These are phyloP conservation scores for Sugiyamaella chiloensis DNA, from an alignment of 805 yeast genomes.

Conservation along the genomic window DNA sequence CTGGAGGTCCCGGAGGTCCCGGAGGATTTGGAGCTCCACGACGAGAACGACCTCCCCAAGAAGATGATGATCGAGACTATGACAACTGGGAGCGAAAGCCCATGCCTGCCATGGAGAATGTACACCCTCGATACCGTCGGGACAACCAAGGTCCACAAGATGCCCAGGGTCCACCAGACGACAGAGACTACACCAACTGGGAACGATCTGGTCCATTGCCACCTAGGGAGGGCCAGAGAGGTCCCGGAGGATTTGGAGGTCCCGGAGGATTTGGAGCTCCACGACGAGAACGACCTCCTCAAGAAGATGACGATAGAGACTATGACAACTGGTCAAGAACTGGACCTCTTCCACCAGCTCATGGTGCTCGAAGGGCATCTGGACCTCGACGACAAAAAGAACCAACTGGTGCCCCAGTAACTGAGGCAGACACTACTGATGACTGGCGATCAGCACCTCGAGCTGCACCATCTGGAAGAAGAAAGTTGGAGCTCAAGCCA, in stretches of 20 bases:
- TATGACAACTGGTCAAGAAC: constrained; percentile 34
- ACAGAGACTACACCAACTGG: constrained; percentile 46
- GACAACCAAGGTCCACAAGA: constrained; percentile 9
- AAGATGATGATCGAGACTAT: constrained; percentile 23
- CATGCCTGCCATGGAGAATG: constrained; percentile 49
- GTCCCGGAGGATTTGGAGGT: constrained; percentile 38
- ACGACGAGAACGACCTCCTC: constrained; percentile 24
- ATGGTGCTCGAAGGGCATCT: constrained; percentile 26
- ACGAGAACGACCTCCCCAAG: constrained; percentile 23
- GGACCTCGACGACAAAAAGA: constrained; percentile 27
- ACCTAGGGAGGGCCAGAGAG: constrained; percentile 3
- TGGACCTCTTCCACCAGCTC: constrained; percentile 31
- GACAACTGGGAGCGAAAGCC: constrained; percentile 39
- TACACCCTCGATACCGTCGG: constrained; percentile 19
- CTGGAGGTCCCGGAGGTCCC: constrained; percentile 40
- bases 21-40: constrained; percentile 34
- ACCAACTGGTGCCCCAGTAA: constrained; percentile 32
- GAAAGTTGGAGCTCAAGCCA: constrained; percentile 40
- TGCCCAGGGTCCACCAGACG: constrained; percentile 31
- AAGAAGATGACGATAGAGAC: constrained; percentile 45
- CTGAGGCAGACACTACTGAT: constrained; percentile 24
- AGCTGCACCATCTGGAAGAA: constrained; percentile 32
- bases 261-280: constrained; percentile 26
- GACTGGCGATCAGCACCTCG: constrained; percentile 28
- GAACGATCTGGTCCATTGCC: constrained; percentile 32